Conservation (phyloP, 1,284 basidiomycete genomes). For the Hortiboletus rubellus region DNA sequence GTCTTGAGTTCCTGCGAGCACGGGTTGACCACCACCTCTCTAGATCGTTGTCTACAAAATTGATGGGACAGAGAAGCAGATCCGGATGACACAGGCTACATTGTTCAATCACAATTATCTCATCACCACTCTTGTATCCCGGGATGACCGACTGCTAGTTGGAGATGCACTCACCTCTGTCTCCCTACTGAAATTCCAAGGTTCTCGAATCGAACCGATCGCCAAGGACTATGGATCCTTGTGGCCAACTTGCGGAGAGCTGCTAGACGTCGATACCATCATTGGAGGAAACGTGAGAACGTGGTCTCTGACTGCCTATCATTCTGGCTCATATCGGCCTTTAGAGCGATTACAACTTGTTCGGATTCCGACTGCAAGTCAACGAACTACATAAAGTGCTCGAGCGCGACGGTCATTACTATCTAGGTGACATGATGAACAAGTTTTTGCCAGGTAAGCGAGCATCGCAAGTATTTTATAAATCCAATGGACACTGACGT, state of each 20-base stretch:
- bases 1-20: background rate
- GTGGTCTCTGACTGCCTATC: background rate
- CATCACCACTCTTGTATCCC: constrained; percentile 60
- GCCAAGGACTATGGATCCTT: constrained; percentile 80
- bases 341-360: constrained; percentile 74
- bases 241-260: constrained; percentile 64
- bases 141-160: constrained; percentile 54
- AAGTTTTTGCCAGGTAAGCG: constrained; percentile 63
- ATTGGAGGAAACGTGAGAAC: constrained; percentile 75
- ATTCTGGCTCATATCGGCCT: constrained; percentile 7
- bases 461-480: background rate
- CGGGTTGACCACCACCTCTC: background rate
- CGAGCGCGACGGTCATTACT: constrained; percentile 63
- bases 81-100: constrained; percentile 46
- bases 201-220: constrained; percentile 53
- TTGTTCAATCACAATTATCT: constrained; percentile 82
- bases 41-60: constrained; percentile 52
- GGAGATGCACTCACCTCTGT: constrained; percentile 87
- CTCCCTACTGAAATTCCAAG: constrained; percentile 61
- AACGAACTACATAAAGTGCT: constrained; percentile 44
- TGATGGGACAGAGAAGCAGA: constrained; percentile 32
- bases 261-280: constrained; percentile 54
- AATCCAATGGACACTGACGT: constrained; percentile 6
- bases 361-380: constrained; percentile 60
- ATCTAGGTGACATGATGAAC: constrained; percentile 70